Evolutionary conservation across 106 monocot genomes (phyloP).

Genomic region (Apostasia shenzhenica): DNA sequence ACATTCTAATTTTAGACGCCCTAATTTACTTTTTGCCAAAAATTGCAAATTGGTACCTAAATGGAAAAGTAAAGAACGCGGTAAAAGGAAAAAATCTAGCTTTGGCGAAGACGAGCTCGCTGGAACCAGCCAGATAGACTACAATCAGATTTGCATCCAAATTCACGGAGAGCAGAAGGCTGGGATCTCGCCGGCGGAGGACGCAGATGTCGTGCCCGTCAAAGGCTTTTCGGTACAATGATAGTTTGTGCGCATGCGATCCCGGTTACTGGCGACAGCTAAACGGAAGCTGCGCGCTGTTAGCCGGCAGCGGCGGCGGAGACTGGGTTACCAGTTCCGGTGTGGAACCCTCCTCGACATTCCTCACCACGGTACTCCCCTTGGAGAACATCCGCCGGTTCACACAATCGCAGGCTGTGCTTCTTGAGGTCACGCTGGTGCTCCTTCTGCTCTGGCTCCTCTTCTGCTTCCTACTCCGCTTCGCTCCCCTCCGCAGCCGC

Average conservation of each 20-base stretch:
- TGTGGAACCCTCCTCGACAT: conserved; percentile 2
- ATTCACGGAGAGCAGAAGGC: too few relatives aligned
- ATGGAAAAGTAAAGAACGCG: too few relatives aligned
- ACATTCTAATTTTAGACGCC: too few relatives aligned
- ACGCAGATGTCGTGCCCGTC: conserved; percentile 6
- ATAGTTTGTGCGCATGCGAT: conserved; percentile 29
- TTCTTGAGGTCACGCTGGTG: conserved; percentile 8
- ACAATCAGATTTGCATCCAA: too few relatives aligned
- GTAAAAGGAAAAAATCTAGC: too few relatives aligned
- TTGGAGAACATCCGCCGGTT: conserved; percentile 18
- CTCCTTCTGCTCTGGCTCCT: conserved; percentile 8
- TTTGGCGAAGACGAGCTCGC: too few relatives aligned
- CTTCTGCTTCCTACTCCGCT: conserved; percentile 13
- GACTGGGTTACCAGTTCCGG: conserved; percentile 20
- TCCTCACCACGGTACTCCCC: conserved; percentile 14
- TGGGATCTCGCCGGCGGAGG: too few relatives aligned
- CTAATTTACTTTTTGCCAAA: too few relatives aligned
- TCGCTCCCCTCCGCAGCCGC: conserved; percentile 8
- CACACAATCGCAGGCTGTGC: conserved; percentile 17
- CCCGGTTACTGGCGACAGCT: conserved; percentile 17
- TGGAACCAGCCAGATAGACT: too few relatives aligned
- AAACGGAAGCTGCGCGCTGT: conserved; percentile 3
- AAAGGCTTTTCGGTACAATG: conserved; percentile 31
- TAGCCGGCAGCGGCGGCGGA: not conserved
- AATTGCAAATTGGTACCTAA: too few relatives aligned